phyloP scores from a whole-genome alignment of 2,329 filamentous ascomycete genomes.

The Colletotrichum tanaceti region DNA sequence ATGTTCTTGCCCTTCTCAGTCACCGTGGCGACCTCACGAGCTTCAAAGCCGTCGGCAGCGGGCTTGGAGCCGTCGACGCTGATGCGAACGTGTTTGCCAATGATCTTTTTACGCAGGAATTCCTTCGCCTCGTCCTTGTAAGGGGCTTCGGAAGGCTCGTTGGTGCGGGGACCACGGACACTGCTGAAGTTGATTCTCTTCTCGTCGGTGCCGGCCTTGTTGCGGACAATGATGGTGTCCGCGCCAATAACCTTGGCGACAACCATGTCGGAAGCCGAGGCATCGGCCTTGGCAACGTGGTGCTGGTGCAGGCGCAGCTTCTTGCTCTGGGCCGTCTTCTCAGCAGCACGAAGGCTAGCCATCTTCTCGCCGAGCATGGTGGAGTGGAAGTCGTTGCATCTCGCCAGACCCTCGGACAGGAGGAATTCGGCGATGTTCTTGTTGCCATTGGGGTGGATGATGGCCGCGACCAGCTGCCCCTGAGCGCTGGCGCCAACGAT shows the following conservation, averaged over 20 bases:
- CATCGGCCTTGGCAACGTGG: conserved; percentile 76
- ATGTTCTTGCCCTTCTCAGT: conserved; percentile 87
- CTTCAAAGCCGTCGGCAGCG: conserved; percentile 89
- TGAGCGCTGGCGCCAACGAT: conserved; percentile 90
- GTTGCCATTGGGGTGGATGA: conserved; percentile 90
- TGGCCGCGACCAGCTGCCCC: conserved; percentile 86
- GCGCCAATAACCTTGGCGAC: conserved; percentile 89
- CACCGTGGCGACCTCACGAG: conserved; percentile 92
- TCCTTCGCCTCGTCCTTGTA: conserved; percentile 96
- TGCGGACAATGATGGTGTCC: conserved; percentile 88
- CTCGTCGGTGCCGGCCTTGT: conserved; percentile 82
- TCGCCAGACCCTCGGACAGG: conserved; percentile 87
- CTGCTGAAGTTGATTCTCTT: conserved; percentile 94
- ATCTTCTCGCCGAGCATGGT: conserved; percentile 91
- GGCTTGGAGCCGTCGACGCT: conserved; percentile 91
- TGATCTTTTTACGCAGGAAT: conserved; percentile 90
- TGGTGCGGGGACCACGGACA: conserved; percentile 89
- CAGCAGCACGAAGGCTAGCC: conserved; percentile 84
- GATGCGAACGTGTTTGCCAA: conserved; percentile 94
- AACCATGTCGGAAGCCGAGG: conserved; percentile 74
- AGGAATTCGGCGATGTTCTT: conserved; percentile 83
- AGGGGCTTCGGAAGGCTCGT: conserved; percentile 86
- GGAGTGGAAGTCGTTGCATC: conserved; percentile 96
- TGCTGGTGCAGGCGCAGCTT: conserved; percentile 85
- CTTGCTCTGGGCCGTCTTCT: conserved; percentile 83